Evolutionary conservation across 1,139 yeast genomes (phyloP), one percentile per base, ranked within the genome.

Genomic region (Pneumocystis sp.): DNA sequence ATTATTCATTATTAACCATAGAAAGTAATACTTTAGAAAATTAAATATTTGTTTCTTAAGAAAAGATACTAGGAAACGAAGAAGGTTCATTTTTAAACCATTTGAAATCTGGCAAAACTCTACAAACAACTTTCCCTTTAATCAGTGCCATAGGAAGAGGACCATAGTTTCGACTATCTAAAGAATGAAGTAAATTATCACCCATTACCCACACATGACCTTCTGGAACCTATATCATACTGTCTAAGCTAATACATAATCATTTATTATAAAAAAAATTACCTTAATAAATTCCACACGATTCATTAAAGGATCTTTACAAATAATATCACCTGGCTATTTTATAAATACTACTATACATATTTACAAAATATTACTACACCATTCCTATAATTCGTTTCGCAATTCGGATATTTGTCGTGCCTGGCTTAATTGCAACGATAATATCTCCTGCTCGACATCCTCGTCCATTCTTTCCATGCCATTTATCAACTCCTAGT

Each of bases 191-290:
- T 66, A 93, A 75, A 72, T 93, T 93, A 73, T 93, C 98, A 1
- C 98, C 99, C 0, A 97, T 89, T 4, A 91, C 86, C 97, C 97
- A 95, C 62, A 90, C 89, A 75, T 95, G 98, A 2, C 98, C 98
- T 66, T 84, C 83, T 0, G 96, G 96, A 25, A 50, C 57, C 57
- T 50, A 50, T 8, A 50, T 50, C 6, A 25, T 5, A 50, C 1
- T 1, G 3, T 21, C n/a, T 44, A 44, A 44, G 19, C 15, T 8
- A 50, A 50, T 50, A 25, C 17, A 10, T 19, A 7, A 10, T 10
- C 3, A 50, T 12, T 50, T 40, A 40, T 40, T 17, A 17, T 17
- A 15, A 40, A 45, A 25, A 6, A 12, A 25, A 25, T n/a, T 0
- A 89, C 86, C 65, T 77, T 78, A 8, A 89, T 83, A 71, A 77